Conservation (phyloP, 306 rosid species). For the Begonia fuchsioides region DNA sequence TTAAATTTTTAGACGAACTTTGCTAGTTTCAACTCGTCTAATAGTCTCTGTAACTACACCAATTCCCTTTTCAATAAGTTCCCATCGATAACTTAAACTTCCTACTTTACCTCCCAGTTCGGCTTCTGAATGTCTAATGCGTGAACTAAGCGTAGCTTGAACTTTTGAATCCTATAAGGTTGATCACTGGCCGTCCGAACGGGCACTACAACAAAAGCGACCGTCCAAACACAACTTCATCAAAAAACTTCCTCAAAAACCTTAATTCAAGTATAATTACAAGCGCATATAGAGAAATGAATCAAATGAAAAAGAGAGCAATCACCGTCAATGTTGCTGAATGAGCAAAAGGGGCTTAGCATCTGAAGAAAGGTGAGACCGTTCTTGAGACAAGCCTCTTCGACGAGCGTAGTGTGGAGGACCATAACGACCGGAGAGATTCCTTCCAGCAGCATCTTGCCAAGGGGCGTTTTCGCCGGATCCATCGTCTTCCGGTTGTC, state of each 20-base stretch:
- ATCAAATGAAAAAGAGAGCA: background rate
- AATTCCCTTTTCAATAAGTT: too few species aligned
- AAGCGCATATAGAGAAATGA: background rate
- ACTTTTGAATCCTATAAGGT: slow-evolving; percentile 79
- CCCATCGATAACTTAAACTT: background rate
- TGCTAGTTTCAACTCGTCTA: too few species aligned
- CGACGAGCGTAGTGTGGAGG: slow-evolving; percentile 69
- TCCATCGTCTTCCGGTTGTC: slow-evolving; percentile 28
- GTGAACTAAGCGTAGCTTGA: slow-evolving; percentile 57
- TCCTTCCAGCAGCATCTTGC: slow-evolving; percentile 82
- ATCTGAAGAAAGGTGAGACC: slow-evolving; percentile 59
- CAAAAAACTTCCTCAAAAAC: slow-evolving; percentile 1
- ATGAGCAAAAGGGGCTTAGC: slow-evolving; percentile 73
- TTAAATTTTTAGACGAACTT: too few species aligned
- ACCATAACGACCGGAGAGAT: slow-evolving; percentile 92
- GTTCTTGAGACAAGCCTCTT: slow-evolving; percentile 69
- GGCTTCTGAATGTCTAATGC: slow-evolving; percentile 66
- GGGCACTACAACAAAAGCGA: slow-evolving; percentile 46
- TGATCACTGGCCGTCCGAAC: slow-evolving; percentile 96
- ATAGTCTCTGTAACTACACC: too few species aligned
- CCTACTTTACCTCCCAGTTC: slow-evolving; percentile 55
- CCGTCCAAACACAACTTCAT: slow-evolving; percentile 6
- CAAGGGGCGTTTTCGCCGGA: slow-evolving; percentile 76
- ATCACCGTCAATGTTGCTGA: slow-evolving; percentile 85
- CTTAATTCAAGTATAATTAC: background rate